Evolutionary conservation across 495 filamentous ascomycete genomes (phyloP).

Genomic region (Xanthoparmelia taractica): DNA sequence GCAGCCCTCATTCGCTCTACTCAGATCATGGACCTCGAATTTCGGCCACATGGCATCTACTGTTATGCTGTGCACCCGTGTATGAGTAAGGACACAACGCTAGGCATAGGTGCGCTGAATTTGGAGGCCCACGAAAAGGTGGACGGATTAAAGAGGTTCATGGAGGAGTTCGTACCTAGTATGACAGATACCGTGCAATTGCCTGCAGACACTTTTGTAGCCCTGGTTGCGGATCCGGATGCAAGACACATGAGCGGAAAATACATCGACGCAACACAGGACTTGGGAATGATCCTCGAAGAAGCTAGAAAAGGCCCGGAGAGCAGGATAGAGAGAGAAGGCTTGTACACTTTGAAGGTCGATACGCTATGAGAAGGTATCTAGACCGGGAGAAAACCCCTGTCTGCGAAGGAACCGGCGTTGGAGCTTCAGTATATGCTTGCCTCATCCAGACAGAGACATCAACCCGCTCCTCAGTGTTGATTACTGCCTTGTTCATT

Average conservation of each 20-base stretch:
- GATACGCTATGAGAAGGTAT: conserved; percentile 22
- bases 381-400: background rate
- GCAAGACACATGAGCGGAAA: conserved; percentile 26
- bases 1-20: conserved; percentile 26
- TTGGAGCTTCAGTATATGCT: background rate
- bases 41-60: conserved; percentile 24
- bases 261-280: conserved; percentile 27
- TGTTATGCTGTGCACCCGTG: conserved; percentile 30
- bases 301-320: conserved; percentile 22
- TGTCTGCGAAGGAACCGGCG: background rate
- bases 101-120: conserved; percentile 21
- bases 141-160: conserved; percentile 11
- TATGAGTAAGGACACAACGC: conserved; percentile 21
- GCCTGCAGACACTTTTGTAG: conserved; percentile 27
- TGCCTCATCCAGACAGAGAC: background rate
- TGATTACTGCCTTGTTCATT: background rate
- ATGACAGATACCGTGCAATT: conserved; percentile 21
- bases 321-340: conserved; percentile 23
- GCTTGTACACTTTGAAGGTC: conserved; percentile 26
- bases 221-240: conserved; percentile 20
- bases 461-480: background rate
- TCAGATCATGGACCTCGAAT: conserved; percentile 25
- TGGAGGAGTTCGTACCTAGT: conserved; percentile 19
- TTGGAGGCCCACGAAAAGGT: conserved; percentile 19
- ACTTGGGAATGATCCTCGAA: conserved; percentile 26